These are phyloP conservation scores for Xylariaceae sp. DNA, from an alignment of 2,329 filamentous ascomycete species.

Conservation along the genomic window DNA sequence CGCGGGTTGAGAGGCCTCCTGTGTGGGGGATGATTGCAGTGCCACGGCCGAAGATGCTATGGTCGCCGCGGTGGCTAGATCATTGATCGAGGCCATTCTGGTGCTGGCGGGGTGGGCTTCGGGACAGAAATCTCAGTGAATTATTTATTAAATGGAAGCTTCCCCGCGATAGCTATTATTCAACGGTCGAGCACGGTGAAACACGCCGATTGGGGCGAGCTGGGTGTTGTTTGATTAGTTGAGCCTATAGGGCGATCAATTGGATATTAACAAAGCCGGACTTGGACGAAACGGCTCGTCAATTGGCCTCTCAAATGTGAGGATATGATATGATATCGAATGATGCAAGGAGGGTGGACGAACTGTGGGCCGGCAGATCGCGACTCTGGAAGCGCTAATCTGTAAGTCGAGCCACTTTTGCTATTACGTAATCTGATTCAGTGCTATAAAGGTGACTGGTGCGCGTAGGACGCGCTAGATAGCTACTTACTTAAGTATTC, in stretches of 20 bases:
- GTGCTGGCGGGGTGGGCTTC: neutral
- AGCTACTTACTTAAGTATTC: too few species aligned
- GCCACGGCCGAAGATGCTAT: constrained; percentile 43
- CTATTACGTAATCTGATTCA: too few species aligned
- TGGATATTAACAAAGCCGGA: constrained; percentile 13
- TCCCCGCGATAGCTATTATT: neutral
- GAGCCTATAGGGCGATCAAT: constrained; percentile 18
- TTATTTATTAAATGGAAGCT: neutral
- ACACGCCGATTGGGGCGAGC: constrained; percentile 1
- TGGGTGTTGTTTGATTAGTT: constrained; percentile 3
- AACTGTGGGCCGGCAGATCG: constrained; percentile 3
- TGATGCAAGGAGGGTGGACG: constrained; percentile 16
- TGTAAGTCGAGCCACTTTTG: too few species aligned
- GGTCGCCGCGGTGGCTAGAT: constrained; percentile 52
- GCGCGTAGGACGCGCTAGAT: too few species aligned
- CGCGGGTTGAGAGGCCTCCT: constrained; percentile 9
- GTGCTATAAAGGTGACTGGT: too few species aligned
- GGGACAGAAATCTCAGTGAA: too few species aligned
- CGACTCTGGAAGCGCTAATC: neutral
- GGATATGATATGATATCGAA: constrained; percentile 24
- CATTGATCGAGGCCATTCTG: constrained; percentile 54
- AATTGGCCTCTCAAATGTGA: constrained; percentile 8
- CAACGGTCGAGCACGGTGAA: too few species aligned
- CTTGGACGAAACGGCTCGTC: constrained; percentile 3
- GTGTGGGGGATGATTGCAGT: constrained; percentile 27